Base-by-base conservation (phyloP, 192 early-diverging fungal genomes). In the Backusella tuberculispora region DNA sequence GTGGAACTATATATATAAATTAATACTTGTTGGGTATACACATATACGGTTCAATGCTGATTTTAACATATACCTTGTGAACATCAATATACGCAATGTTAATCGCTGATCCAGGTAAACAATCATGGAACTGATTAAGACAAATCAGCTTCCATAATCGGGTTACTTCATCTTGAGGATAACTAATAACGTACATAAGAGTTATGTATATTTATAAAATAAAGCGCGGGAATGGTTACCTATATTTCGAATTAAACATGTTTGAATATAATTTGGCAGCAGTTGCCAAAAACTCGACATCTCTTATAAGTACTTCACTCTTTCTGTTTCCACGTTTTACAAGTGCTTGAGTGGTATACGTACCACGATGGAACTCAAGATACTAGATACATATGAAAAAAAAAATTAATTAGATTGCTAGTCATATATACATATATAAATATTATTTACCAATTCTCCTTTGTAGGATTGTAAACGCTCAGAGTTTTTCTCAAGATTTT, bases 91-190 rank as follows among this genome's bases (percentile, higher is more conserved):
- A 97, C 41, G 96, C 98, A 67, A 95, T 76, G 24, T 90, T 94
- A 73, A 99, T 99, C 17, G 91, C 86, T 5, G 93, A 92, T 1
- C 98, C 98, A 5, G 98, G 98, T 44, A 99, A 85, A 8, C 98
- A 95, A 79, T 99, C 97, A 80, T 99, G 98, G 81, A 99, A 99
- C 87, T 99, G 98, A 75, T 97, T 97, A 38, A 99, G 86, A 40
- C 95, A 89, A 21, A 97, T 79, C 29, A 90, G 75, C 78, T 98
- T 95, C 98, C 98, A 99, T 44, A 97, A 76, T 5, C 88, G 83
- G 48, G 92, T 90, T 6, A 99, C 78, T 73, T 94, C 91, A 0
- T 82, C 78, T 44, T 88, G 85, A 5, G 96, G 96, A 75, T 99
- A 95, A 10, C 73, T 84, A 34, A 34, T 34, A 34, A n/a, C 40